Evolutionary conservation across 805 yeast species (phyloP).

Genomic region (Yarrowia divulgata): DNA sequence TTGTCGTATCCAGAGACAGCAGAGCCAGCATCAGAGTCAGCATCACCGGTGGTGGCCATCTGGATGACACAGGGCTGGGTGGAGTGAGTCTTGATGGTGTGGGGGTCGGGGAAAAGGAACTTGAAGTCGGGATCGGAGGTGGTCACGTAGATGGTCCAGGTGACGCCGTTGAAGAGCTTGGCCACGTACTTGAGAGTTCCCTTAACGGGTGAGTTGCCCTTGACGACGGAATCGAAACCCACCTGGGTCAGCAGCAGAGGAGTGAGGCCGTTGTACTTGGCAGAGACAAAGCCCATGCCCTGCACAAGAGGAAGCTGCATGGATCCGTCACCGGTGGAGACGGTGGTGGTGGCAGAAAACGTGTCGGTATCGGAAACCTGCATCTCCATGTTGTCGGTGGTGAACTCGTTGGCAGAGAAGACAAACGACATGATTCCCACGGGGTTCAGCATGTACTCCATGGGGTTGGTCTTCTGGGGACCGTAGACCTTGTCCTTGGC

Average conservation of each 20-base stretch:
- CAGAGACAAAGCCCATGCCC: constrained; percentile 85
- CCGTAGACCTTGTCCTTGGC: constrained; percentile 71
- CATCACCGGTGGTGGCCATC: constrained; percentile 55
- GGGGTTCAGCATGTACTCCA: constrained; percentile 58
- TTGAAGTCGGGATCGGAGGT: constrained; percentile 43
- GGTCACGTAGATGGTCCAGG: constrained; percentile 62
- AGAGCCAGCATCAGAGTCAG: constrained; percentile 49
- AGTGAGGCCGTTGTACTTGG: constrained; percentile 57
- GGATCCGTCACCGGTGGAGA: constrained; percentile 48
- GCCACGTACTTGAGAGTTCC: constrained; percentile 54
- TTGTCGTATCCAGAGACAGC: constrained; percentile 59
- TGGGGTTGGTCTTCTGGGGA: constrained; percentile 59
- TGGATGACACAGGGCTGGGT: constrained; percentile 57
- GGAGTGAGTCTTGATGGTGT: constrained; percentile 52
- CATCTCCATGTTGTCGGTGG: constrained; percentile 41
- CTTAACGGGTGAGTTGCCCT: constrained; percentile 48
- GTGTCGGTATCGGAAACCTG: constrained; percentile 55
- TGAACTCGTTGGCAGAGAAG: constrained; percentile 52
- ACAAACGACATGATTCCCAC: constrained; percentile 56
- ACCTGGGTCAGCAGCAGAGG: constrained; percentile 57
- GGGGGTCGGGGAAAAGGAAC: constrained; percentile 51
- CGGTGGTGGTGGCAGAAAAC: constrained; percentile 59
- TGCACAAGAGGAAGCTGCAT: constrained; percentile 70
- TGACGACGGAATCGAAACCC: constrained; percentile 55
- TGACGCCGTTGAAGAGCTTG: constrained; percentile 53